Conservation (phyloP, 2,329 filamentous ascomycete species). For the Didymosphaeria variabile region DNA sequence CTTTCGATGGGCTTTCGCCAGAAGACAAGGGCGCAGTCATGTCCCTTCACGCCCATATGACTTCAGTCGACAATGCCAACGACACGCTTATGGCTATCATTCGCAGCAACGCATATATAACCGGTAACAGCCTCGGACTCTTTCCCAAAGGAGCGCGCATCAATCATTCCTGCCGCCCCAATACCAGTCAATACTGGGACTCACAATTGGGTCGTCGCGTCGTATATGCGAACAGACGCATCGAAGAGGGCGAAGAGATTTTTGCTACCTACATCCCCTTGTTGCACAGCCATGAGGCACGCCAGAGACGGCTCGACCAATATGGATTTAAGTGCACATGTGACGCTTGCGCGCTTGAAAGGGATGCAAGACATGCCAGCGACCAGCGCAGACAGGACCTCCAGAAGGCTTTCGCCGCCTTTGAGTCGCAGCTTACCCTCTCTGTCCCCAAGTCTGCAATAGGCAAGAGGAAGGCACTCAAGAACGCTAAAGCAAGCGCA, state of each 20-base stretch:
- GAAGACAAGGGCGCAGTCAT: slow-evolving; percentile 36
- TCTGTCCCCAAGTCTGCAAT: slow-evolving; percentile 29
- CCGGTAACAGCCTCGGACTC: slow-evolving; percentile 40
- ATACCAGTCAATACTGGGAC: slow-evolving; percentile 51
- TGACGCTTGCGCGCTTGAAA: slow-evolving; percentile 45
- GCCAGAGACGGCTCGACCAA: slow-evolving; percentile 42
- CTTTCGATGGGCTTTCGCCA: slow-evolving; percentile 35
- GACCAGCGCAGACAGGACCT: slow-evolving; percentile 41
- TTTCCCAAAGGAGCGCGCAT: slow-evolving; percentile 49
- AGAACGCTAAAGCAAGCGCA: slow-evolving; percentile 38
- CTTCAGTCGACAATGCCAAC: slow-evolving; percentile 23
- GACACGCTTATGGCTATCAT: slow-evolving; percentile 44
- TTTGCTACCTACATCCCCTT: slow-evolving; percentile 51
- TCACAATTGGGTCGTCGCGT: slow-evolving; percentile 37
- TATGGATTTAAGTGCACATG: slow-evolving; percentile 51
- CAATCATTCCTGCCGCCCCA: slow-evolving; percentile 49
- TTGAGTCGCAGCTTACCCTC: slow-evolving; percentile 38
- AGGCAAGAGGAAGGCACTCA: slow-evolving; percentile 33
- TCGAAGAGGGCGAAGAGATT: slow-evolving; percentile 53
- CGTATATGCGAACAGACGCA: slow-evolving; percentile 49
- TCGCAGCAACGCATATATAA: slow-evolving; percentile 49
- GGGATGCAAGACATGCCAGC: slow-evolving; percentile 28
- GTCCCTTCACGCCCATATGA: slow-evolving; percentile 37
- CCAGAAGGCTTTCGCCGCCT: slow-evolving; percentile 34
- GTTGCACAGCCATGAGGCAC: slow-evolving; percentile 37